Evolutionary conservation across 371 early-diverging fungal species (phyloP), one percentile per base, ranked within the genome.

Genomic region (Mortierella sp.): DNA sequence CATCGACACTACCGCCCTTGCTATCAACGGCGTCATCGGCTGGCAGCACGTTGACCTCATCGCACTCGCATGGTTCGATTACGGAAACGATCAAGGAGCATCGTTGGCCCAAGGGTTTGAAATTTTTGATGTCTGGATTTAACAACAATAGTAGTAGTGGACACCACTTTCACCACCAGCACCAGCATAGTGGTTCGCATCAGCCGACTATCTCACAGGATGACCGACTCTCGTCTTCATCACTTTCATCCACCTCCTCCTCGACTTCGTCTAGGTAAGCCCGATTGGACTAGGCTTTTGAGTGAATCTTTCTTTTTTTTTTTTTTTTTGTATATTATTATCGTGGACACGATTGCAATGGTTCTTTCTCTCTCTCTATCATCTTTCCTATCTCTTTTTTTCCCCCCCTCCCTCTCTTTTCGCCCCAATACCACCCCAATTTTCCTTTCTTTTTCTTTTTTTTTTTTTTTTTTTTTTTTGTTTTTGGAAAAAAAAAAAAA

Each of bases 81-180:
- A 61, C 61, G 2, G 75, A 53, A 37, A 62, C 69, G 3, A 60
- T 72, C 16, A 74, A 58, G 55, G 77, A 77, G 48, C 57, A 65
- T 19, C 74, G 62, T 4, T 62, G 69, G 62, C 61, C 69, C 21
- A 77, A 72, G 30, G 69, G 72, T 6, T 23, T 72, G 50, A 72
- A 62, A 43, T 43, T 77, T 48, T 72, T 68, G 72, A 60, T 69
- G 45, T 56, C 72, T 45, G 52, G 70, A 26, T 65, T 62, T 26
- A 47, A 59, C 23, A 58, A 37, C 46, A 63, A 51, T 29, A 37
- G 9, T 9, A 37, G 37, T 9, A 9, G 37, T 37, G 9, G 37
- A n/a, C n/a, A n/a, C n/a, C n/a, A n/a, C 9, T 37, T 37, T 37
- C 3, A 37, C 37, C 37, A 37, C 37, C 37, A 21, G 50, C 50